Evolutionary conservation across 768 basidiomycete genomes (phyloP), one percentile per base, ranked within the genome.

Genomic region (Lentinula raphanica): DNA sequence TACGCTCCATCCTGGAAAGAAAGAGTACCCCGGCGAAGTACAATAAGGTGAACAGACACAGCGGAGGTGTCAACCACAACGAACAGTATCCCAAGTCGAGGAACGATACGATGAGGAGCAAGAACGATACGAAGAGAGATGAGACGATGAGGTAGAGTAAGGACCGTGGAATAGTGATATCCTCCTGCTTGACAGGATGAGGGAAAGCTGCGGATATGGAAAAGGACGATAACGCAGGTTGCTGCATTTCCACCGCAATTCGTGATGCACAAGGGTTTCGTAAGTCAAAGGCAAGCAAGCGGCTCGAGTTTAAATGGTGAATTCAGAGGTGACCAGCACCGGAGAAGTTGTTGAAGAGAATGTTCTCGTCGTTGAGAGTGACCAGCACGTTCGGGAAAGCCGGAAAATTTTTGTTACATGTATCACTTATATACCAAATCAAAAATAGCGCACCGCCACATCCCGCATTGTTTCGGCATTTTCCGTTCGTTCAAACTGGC

Each of bases 1-100:
- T 61, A 21, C 70, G 64, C 46, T 66, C 67, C 39, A 61, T 62
- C 15, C 65, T 66, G 5, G 68, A 63, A 12, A 73, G 58, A 19
- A 73, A 48, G 17, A 71, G 45, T 27, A 70, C 63, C 9, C 65
- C 58, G 28, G 64, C 39, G 46, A 71, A 69, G 56, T 68, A 74
- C 8, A 68, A 31, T 45, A 70, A 58, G 3, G 72, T 73, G 60
- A 71, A 68, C 17, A 71, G 35, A 8, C 69, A 61, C 21, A 64
- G 49, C 58, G 67, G 68, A 15, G 70, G 72, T 36, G 67, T 71
- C 38, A 74, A 58, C 60, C 65, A 71, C 58, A 73, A 64, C 9
- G 72, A 74, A 8, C 72, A 66, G 39, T 70, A 65, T 31, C 71
- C 71, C 5, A 71, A 58, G 59, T 74, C 73, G 36, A 72, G 68